Percentiles rank a stretch among this genome's conserved stretches.
phyloP scores from a whole-genome alignment of 1,284 basidiomycete genomes.

The Puccinia hordei region DNA sequence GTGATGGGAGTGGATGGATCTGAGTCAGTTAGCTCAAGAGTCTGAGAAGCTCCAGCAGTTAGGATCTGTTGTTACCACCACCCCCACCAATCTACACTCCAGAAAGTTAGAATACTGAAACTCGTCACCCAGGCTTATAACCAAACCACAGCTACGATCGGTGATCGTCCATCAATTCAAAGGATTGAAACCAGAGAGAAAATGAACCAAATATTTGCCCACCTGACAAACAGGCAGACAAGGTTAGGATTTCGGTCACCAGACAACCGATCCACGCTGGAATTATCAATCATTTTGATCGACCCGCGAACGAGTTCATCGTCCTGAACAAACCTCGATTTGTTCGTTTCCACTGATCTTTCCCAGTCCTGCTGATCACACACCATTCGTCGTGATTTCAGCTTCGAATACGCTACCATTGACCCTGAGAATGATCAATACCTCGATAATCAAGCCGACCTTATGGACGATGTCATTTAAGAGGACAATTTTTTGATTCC shows the following conservation, averaged over 20 bases:
- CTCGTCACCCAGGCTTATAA: constrained; percentile 1
- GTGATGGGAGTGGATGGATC: constrained; percentile 28
- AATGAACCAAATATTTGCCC: neutral
- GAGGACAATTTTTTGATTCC: neutral
- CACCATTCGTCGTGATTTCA: neutral
- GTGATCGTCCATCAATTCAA: too few species aligned
- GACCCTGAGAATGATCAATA: neutral
- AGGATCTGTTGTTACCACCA: neutral
- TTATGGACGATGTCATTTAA: neutral
- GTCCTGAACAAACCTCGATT: neutral
- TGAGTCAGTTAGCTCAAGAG: constrained; percentile 8
- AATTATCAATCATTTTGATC: neutral
- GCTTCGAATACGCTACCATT: neutral
- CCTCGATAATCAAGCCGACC: neutral
- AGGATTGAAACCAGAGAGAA: neutral
- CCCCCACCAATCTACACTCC: neutral
- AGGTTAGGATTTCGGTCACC: constrained; percentile 14
- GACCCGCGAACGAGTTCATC: neutral
- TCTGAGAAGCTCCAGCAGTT: neutral
- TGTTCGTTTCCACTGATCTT: neutral
- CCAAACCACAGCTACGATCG: constrained; percentile 5
- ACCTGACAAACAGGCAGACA: neutral
- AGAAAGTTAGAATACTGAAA: constrained; percentile 20
- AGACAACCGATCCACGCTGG: neutral
- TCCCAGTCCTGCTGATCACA: neutral